A percentile compares a stretch with the other conserved stretches of the same genome.
phyloP scores from a whole-genome alignment of 139 green algal species.

The Chlamydomonas sphaeroides region DNA sequence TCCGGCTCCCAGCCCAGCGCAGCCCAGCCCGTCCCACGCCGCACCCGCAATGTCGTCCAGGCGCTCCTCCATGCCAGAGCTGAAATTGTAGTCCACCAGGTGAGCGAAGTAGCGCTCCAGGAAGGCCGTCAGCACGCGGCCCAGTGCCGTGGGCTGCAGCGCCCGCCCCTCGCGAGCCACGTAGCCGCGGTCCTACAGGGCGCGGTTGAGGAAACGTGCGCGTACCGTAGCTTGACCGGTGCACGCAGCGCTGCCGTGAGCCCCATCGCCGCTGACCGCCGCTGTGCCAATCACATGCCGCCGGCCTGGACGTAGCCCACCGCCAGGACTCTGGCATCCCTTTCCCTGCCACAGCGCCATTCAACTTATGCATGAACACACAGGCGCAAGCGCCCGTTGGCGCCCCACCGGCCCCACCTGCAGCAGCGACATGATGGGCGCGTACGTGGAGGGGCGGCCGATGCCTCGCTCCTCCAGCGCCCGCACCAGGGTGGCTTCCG shows the following conservation, averaged over 20 bases:
- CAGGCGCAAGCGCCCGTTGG: too few species aligned
- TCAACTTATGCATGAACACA: too few species aligned
- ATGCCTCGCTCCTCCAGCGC: conserved; percentile 90
- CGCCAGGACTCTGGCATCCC: too few species aligned
- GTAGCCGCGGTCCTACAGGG: conserved; percentile 80
- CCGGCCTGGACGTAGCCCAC: too few species aligned
- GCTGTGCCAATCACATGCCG: too few species aligned
- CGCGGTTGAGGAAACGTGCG: too few species aligned
- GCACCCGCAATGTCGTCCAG: conserved; percentile 77
- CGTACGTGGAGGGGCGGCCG: conserved; percentile 94
- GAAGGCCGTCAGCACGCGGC: conserved; percentile 81
- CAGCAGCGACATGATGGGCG: conserved; percentile 82
- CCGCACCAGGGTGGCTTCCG: conserved; percentile 83
- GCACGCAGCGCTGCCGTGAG: too few species aligned
- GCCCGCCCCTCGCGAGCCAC: conserved; percentile 59
- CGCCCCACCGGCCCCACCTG: conserved; percentile 53
- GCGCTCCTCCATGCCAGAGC: conserved; percentile 65
- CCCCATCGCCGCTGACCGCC: too few species aligned
- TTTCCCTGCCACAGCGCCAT: too few species aligned
- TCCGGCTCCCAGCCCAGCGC: too few species aligned
- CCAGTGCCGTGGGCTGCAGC: conserved; percentile 69
- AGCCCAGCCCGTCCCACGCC: background rate
- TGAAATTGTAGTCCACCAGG: conserved; percentile 90
- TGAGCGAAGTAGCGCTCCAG: conserved; percentile 77
- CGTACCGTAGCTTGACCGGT: too few species aligned